Evolutionary conservation across 352 stramenopile species (phyloP).

Genomic region (Phytopythium kandeliae): DNA sequence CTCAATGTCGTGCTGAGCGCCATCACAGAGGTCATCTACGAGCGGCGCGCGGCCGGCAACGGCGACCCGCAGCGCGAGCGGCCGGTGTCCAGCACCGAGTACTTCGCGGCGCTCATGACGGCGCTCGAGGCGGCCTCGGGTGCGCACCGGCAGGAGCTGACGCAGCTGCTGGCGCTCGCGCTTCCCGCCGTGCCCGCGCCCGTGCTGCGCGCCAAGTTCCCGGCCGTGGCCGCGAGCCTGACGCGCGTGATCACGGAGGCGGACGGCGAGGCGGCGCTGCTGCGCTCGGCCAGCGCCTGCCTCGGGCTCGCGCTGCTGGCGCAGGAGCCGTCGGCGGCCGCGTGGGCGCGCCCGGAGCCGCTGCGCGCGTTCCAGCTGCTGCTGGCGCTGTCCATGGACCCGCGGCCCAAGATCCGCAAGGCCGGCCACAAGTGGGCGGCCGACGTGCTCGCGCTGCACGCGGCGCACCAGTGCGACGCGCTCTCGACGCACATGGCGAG

Average conservation of each 20-base stretch:
- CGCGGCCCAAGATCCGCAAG: constrained; percentile 83
- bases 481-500: constrained; percentile 85
- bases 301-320: constrained; percentile 58
- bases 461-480: constrained; percentile 60
- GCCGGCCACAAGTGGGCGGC: constrained; percentile 64
- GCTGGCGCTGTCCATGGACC: constrained; percentile 69
- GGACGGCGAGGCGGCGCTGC: constrained; percentile 46
- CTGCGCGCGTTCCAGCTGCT: constrained; percentile 76
- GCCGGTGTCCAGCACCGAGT: constrained; percentile 75
- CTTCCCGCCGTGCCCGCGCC: constrained; percentile 64
- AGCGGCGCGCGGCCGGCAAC: constrained; percentile 31
- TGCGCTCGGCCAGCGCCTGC: constrained; percentile 62
- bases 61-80: background rate
- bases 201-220: constrained; percentile 78
- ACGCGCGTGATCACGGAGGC: constrained; percentile 67
- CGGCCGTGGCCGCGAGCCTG: constrained; percentile 61
- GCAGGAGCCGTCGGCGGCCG: constrained; percentile 55
- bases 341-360: constrained; percentile 64
- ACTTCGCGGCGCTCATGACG: constrained; percentile 86
- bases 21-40: constrained; percentile 81
- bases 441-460: constrained; percentile 69
- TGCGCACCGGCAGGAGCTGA: constrained; percentile 74
- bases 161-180: constrained; percentile 71
- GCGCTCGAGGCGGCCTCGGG: constrained; percentile 65
- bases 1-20: constrained; percentile 81